Evolutionary conservation across 148 eudicot genomes (phyloP), one percentile per base, ranked within the genome.

Genomic region (Hydrangea macrophylla): DNA sequence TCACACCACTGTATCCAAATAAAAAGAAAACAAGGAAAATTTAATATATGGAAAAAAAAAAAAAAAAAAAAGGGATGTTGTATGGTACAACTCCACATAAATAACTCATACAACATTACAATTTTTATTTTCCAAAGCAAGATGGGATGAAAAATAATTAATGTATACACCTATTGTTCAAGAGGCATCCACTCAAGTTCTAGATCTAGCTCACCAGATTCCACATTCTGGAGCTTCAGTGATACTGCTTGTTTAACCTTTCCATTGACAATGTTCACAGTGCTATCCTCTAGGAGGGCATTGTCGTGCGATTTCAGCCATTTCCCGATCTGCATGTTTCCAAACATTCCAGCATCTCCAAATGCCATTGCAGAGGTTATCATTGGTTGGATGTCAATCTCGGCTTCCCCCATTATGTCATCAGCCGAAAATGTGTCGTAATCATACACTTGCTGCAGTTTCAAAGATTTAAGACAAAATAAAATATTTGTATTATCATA

Each of bases 391-490:
- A 93, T 85, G 74, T 93, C 98, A 7, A 93, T 62, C 77, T 93
- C 96, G 0, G 92, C 98, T 81, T 86, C 89, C 44, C 98, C 98
- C 98, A 93, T 93, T 27, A 88, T 88, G 73, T 93, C 98, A 69
- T 93, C 96, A n/a, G 95, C 98, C 25, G 98, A 90, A 75, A 93
- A 93, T 32, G 86, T 86, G 77, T 93, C 98, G 23, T 90, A 73
- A 77, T 93, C 98, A 61, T 60, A 93, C 24, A 93, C 96, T 88
- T 90, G 74, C 98, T 93, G 87, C 70, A 68, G 61, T 48, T 18
- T 5, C 17, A 48, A 2, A 48, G 53, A 48, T n/a, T n/a, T n/a
- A n/a, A n/a, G n/a, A n/a, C n/a, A n/a, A n/a, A n/a, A n/a, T n/a
- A n/a, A n/a, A n/a, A n/a, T n/a, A n/a, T n/a, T n/a, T n/a, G n/a